phyloP scores from a whole-genome alignment of 345 rosid species.

The Erodium maritimum region DNA sequence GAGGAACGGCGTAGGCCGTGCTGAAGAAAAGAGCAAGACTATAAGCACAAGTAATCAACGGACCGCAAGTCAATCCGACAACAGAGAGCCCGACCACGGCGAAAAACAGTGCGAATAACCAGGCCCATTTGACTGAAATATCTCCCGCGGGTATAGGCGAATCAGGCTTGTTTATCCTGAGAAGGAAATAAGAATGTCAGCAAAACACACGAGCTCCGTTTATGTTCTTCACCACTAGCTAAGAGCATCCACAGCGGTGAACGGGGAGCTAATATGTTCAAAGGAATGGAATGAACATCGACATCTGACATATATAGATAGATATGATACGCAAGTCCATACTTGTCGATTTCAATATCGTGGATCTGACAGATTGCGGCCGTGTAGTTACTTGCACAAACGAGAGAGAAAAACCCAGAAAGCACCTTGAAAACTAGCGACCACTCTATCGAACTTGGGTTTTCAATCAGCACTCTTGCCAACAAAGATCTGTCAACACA shows the following conservation, averaged over 20 bases:
- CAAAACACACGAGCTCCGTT: not conserved
- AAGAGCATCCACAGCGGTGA: too few species aligned
- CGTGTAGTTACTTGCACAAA: slow-evolving; percentile 84
- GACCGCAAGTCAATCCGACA: slow-evolving; percentile 70
- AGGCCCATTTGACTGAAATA: slow-evolving; percentile 81
- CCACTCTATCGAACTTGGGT: slow-evolving; percentile 68
- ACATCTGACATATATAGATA: too few species aligned
- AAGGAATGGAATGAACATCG: too few species aligned
- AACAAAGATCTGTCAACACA: slow-evolving; percentile 67
- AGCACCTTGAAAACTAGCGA: slow-evolving; percentile 69
- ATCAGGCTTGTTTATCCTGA: slow-evolving; percentile 95
- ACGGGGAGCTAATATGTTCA: too few species aligned
- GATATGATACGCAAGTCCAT: slow-evolving; percentile 14
- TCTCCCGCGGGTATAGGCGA: slow-evolving; percentile 97
- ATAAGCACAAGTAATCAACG: slow-evolving; percentile 70
- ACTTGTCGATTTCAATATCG: slow-evolving; percentile 92
- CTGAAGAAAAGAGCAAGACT: slow-evolving; percentile 75
- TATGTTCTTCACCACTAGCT: too few species aligned
- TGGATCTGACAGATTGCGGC: slow-evolving; percentile 97
- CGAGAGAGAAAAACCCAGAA: slow-evolving; percentile 72
- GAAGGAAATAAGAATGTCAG: slow-evolving; percentile 12
- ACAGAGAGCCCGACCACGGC: slow-evolving; percentile 58
- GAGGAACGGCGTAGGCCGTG: slow-evolving; percentile 93
- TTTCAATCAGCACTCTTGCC: slow-evolving; percentile 74
- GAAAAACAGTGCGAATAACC: slow-evolving; percentile 72